Conservation (phyloP, 805 yeast genomes). For the Candida pini region DNA sequence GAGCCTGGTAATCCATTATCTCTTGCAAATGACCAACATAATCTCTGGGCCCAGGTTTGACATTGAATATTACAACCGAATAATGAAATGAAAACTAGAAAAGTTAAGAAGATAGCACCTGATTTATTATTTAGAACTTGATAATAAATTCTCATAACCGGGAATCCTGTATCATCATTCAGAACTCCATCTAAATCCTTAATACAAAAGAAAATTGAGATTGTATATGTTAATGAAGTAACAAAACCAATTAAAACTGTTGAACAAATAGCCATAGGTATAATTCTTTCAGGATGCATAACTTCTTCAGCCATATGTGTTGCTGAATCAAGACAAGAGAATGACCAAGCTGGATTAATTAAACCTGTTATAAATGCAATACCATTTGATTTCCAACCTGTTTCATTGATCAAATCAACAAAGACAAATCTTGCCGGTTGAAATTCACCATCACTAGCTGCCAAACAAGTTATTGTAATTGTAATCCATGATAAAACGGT, state of each 20-base stretch:
- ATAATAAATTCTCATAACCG: constrained; percentile 56
- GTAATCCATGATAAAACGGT: constrained; percentile 48
- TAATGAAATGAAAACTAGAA: constrained; percentile 47
- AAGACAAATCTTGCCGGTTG: constrained; percentile 50
- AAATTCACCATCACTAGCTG: constrained; percentile 46
- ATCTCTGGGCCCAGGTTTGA: constrained; percentile 64
- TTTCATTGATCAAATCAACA: constrained; percentile 43
- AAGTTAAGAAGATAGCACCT: constrained; percentile 50
- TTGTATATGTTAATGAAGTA: constrained; percentile 49
- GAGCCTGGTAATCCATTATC: constrained; percentile 60
- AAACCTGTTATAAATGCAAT: constrained; percentile 67
- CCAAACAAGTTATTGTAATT: constrained; percentile 49
- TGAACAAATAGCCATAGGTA: constrained; percentile 57
- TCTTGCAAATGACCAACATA: constrained; percentile 64
- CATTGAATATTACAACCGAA: constrained; percentile 54
- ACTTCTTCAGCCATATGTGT: constrained; percentile 70
- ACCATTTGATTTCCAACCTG: constrained; percentile 57
- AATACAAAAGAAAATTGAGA: constrained; percentile 56
- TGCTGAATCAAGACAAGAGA: constrained; percentile 63
- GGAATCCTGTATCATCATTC: constrained; percentile 50
- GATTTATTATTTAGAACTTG: constrained; percentile 49
- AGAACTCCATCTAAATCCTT: constrained; percentile 44
- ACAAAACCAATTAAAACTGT: constrained; percentile 61
- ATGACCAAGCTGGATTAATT: constrained; percentile 66
- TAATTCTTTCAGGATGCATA: constrained; percentile 48